Percentiles rank a stretch among this genome's conserved stretches.
phyloP scores from a whole-genome alignment of 2,329 filamentous ascomycete genomes.

The Gaeumannomyces sp. region DNA sequence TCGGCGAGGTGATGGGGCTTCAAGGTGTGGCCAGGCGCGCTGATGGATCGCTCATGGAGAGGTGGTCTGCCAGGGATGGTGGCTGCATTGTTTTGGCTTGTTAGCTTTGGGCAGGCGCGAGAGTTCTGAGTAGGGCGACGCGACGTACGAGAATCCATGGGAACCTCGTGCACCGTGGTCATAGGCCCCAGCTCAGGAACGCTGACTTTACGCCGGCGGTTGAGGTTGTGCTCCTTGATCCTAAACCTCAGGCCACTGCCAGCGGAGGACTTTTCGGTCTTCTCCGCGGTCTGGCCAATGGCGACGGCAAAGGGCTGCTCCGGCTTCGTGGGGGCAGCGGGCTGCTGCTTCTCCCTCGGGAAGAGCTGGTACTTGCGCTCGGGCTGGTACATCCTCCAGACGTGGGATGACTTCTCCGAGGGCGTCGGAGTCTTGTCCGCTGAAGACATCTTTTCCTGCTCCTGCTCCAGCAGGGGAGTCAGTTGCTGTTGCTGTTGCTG shows the following conservation, averaged over 20 bases:
- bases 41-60: slow-evolving; percentile 58
- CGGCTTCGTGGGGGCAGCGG: slow-evolving; percentile 35
- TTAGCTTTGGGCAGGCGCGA: slow-evolving; percentile 14
- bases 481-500: slow-evolving; percentile 19
- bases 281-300: slow-evolving; percentile 31
- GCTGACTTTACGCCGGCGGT: slow-evolving; percentile 56
- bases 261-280: slow-evolving; percentile 32
- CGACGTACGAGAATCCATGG: slow-evolving; percentile 65
- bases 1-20: slow-evolving; percentile 38
- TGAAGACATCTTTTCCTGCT: slow-evolving; percentile 14
- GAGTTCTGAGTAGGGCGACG: slow-evolving; percentile 12
- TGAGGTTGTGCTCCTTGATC: slow-evolving; percentile 51
- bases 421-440: slow-evolving; percentile 9
- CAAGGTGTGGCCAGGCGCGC: slow-evolving; percentile 49
- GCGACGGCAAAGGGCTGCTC: slow-evolving; percentile 42
- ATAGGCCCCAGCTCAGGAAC: slow-evolving; percentile 60
- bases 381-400: slow-evolving; percentile 54
- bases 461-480: slow-evolving; percentile 18
- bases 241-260: slow-evolving; percentile 41
- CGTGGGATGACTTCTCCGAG: slow-evolving; percentile 41
- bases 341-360: slow-evolving; percentile 43
- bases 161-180: slow-evolving; percentile 60
- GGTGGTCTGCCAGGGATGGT: slow-evolving; percentile 62
- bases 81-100: slow-evolving; percentile 33
- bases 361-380: slow-evolving; percentile 58